Percentiles rank a stretch among this genome's conserved stretches.
These are phyloP conservation scores for Nakazawaea laoshanensis DNA, from an alignment of 805 yeast species.

Conservation along the genomic window DNA sequence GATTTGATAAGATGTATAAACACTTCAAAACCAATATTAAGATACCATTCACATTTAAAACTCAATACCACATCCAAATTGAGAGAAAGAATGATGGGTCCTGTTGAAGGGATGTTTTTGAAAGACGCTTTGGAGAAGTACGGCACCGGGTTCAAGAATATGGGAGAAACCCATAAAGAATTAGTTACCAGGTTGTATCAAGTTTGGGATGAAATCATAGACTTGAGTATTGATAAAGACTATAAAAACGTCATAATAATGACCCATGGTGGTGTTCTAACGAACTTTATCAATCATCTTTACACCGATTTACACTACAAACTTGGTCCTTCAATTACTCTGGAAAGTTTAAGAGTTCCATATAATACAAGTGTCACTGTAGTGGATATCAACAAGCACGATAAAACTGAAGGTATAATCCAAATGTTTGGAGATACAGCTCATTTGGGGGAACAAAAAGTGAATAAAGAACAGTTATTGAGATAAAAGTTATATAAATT, in stretches of 20 bases:
- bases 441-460: conserved; percentile 54
- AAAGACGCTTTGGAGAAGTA: conserved; percentile 52
- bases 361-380: conserved; percentile 70
- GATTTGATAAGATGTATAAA: conserved; percentile 53
- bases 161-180: conserved; percentile 51
- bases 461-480: conserved; percentile 38
- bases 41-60: conserved; percentile 17
- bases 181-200: conserved; percentile 39
- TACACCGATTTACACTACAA: conserved; percentile 27
- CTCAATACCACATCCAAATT: conserved; percentile 31
- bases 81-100: conserved; percentile 76
- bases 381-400: conserved; percentile 42
- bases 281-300: conserved; percentile 47
- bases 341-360: conserved; percentile 45
- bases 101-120: conserved; percentile 66
- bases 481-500: conserved; percentile 20
- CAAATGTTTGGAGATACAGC: conserved; percentile 55
- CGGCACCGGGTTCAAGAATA: conserved; percentile 50
- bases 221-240: conserved; percentile 23
- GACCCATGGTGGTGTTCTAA: conserved; percentile 79
- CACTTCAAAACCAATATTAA: conserved; percentile 40
- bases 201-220: conserved; percentile 35
- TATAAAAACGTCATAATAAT: conserved; percentile 49
- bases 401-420: conserved; percentile 31
- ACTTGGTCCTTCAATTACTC: conserved; percentile 28